Evolutionary conservation across 768 basidiomycete genomes (phyloP).

Genomic region (Epithele typhae): DNA sequence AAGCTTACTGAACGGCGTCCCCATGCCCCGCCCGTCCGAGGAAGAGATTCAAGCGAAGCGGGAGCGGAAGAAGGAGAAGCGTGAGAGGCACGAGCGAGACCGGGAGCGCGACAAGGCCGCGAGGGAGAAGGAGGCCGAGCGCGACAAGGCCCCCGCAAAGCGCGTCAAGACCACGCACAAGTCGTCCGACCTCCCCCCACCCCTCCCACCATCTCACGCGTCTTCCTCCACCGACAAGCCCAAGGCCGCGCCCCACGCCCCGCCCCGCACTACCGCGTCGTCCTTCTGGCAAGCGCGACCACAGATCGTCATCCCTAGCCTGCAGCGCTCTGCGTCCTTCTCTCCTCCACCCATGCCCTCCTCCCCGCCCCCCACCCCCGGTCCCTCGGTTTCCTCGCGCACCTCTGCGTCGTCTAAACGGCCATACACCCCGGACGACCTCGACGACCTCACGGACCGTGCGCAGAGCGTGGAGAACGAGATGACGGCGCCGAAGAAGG

Average conservation of each 20-base stretch:
- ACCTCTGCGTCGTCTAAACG: conserved; percentile 80
- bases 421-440: conserved; percentile 69
- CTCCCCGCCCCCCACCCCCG: conserved; percentile 71
- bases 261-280: conserved; percentile 30
- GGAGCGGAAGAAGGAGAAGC: conserved; percentile 46
- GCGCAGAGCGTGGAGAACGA: conserved; percentile 20
- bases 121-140: conserved; percentile 24
- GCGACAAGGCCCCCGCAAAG: conserved; percentile 30
- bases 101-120: conserved; percentile 29
- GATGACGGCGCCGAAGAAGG: conserved; percentile 20
- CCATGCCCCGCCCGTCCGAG: conserved; percentile 59
- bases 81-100: conserved; percentile 14
- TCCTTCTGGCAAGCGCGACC: conserved; percentile 70
- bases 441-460: conserved; percentile 33
- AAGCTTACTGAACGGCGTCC: conserved; percentile 72
- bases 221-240: conserved; percentile 14
- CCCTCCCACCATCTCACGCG: conserved; percentile 16
- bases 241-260: conserved; percentile 15
- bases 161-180: conserved; percentile 17
- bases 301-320: conserved; percentile 64
- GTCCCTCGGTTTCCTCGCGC: conserved; percentile 66
- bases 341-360: conserved; percentile 68
- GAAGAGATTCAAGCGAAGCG: conserved; percentile 53
- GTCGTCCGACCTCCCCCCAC: conserved; percentile 19
- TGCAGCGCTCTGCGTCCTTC: conserved; percentile 68